These are phyloP conservation scores for Serendipita vermifera DNA, from an alignment of 768 basidiomycete species.

Conservation along the genomic window DNA sequence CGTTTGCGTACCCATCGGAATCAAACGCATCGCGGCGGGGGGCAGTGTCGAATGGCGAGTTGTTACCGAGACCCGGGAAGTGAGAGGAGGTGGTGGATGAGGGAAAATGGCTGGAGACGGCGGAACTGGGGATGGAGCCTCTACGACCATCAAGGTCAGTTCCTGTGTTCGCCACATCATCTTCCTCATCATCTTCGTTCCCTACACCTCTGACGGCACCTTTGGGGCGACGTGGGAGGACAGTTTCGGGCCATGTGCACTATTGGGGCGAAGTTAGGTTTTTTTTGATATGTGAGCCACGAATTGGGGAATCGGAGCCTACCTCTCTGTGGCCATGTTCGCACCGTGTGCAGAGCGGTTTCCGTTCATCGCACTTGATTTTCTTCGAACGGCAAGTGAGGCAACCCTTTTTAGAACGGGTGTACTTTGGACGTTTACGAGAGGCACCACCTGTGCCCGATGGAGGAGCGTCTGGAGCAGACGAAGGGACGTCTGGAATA, in stretches of 20 bases:
- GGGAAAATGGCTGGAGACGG: conserved; percentile 1
- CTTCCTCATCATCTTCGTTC: conserved; percentile 7
- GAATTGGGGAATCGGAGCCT: too few relatives aligned
- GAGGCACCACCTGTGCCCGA: background rate
- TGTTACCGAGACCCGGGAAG: conserved; percentile 2
- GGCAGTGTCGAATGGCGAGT: conserved; percentile 5
- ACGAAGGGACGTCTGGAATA: background rate
- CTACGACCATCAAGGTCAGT: background rate
- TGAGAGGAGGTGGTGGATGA: conserved; percentile 6
- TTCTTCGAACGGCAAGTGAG: conserved; percentile 88
- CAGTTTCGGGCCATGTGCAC: conserved; percentile 73
- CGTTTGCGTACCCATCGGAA: background rate
- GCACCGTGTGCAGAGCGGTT: conserved; percentile 78
- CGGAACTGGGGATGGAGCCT: conserved; percentile 3
- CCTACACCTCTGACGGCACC: conserved; percentile 9
- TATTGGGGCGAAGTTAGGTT: too few relatives aligned
- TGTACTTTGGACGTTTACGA: conserved; percentile 83
- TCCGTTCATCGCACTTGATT: conserved; percentile 93
- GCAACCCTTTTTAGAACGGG: conserved; percentile 88
- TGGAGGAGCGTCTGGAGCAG: background rate
- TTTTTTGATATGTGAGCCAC: conserved; percentile 13
- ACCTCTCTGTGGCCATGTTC: conserved; percentile 76
- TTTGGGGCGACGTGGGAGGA: conserved; percentile 9
- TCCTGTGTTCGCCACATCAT: too few relatives aligned
- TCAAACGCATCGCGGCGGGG: background rate